Conservation (phyloP, 225 moss, liverwort and hornwort species). For the Bryum argenteum region DNA sequence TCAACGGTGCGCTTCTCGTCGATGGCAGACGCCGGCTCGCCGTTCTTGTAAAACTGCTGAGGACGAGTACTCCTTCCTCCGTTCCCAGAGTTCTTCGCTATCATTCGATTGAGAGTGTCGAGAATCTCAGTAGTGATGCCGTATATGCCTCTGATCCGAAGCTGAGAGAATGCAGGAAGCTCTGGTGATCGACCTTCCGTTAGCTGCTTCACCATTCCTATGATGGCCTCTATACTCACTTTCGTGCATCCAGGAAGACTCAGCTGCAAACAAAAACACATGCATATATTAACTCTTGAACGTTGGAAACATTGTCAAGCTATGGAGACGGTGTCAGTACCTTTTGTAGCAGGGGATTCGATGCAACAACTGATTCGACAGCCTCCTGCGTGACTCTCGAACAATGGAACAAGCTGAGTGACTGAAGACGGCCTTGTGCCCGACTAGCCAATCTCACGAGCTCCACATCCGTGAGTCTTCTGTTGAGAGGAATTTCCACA, state of each 20-base stretch:
- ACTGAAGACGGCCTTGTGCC: constrained; percentile 55
- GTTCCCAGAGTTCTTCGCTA: constrained; percentile 15
- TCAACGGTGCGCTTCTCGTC: constrained; percentile 51
- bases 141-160: constrained; percentile 71
- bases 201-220: constrained; percentile 57
- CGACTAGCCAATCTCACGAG: constrained; percentile 53
- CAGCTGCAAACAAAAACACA: constrained; percentile 52
- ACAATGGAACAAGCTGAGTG: constrained; percentile 50
- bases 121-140: constrained; percentile 59
- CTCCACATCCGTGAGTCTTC: constrained; percentile 49
- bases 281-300: not conserved
- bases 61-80: not conserved
- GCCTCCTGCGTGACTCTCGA: constrained; percentile 38
- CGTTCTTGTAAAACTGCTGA: constrained; percentile 47
- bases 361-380: constrained; percentile 45
- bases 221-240: constrained; percentile 44
- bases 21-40: constrained; percentile 25
- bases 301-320: no score
- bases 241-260: constrained; percentile 65
- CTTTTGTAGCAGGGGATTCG: constrained; percentile 67
- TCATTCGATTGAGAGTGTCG: constrained; percentile 37
- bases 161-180: constrained; percentile 49
- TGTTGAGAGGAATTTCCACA: constrained; percentile 53
- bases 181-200: constrained; percentile 40
- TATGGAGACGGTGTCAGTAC: constrained; percentile 26